A percentile compares a stretch with the other conserved stretches of the same genome.
Evolutionary conservation across 768 basidiomycete genomes (phyloP).

Genomic region (Suillus alpinus): DNA sequence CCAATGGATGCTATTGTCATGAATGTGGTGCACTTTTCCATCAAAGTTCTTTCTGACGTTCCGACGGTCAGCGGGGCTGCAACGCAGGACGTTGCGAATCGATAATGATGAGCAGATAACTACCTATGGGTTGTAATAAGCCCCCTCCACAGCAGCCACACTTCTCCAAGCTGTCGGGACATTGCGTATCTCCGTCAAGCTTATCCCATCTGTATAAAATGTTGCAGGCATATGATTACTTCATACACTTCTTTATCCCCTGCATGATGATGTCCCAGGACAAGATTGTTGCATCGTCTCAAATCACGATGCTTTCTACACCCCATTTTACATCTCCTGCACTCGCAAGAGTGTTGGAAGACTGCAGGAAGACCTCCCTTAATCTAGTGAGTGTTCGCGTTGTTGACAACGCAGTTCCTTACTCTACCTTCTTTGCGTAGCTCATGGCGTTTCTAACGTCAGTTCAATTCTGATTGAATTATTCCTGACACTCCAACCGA

Average conservation of each 20-base stretch:
- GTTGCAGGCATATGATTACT: too few relatives aligned
- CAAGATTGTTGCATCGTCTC: not conserved
- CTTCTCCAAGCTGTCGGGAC: not conserved
- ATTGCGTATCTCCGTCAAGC: not conserved
- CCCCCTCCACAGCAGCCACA: not conserved
- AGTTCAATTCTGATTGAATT: conserved; percentile 1
- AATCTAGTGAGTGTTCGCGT: conserved; percentile 15
- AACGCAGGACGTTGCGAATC: not conserved
- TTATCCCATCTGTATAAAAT: not conserved
- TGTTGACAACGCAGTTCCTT: not conserved
- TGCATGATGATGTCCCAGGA: not conserved
- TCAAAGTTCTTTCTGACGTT: not conserved
- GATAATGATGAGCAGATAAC: not conserved
- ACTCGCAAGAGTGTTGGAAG: conserved; percentile 18
- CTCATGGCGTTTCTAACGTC: conserved; percentile 27
- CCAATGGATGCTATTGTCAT: not conserved
- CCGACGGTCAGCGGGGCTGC: not conserved
- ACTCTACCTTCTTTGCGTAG: conserved; percentile 9
- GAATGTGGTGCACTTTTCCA: not conserved
- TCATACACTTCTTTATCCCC: not conserved
- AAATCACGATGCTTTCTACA: not conserved
- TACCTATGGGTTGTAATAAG: not conserved
- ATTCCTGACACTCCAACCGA: not conserved
- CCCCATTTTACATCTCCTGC: conserved; percentile 6
- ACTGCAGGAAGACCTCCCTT: conserved; percentile 20